Evolutionary conservation across 2,329 filamentous ascomycete genomes (phyloP), one percentile per base, ranked within the genome.

Genomic region (Phyllosticta citriasiana): DNA sequence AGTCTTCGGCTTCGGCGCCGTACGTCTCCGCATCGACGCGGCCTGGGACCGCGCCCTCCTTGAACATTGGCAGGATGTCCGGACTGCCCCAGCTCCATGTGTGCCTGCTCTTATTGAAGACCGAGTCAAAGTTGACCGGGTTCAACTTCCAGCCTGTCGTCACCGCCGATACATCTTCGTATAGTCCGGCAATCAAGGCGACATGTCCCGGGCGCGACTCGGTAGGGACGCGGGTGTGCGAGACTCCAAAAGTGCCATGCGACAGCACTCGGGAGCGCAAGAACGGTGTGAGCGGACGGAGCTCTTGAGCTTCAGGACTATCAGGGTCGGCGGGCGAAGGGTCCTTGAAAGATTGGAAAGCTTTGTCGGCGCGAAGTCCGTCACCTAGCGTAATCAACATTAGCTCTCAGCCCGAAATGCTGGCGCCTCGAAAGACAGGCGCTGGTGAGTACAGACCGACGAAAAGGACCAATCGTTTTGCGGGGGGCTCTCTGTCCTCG

Each of bases 71-170:
- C 66, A 99, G 77, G 69, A 99, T 99, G 75, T 99, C 94, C 1
- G 94, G 94, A 70, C 92, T 97, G 2, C 94, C 94, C 94, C 94
- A 99, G 74, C 92, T 96, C 94, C 94, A 99, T 7, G 95, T 99
- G 76, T 99, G 95, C 54, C 88, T 82, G 71, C 93, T 97, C 64
- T 90, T 85, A 73, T 99, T 99, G 82, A 99, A 99, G 10, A 99
- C 91, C 70, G 93, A 97, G 77, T 99, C 94, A 70, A 99, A 99
- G 71, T 97, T 89, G 70, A 99, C 94, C 0, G 94, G 94, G 72
- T 99, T 99, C 67, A 97, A 78, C 77, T 99, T 97, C 94, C 94
- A 99, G 16, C 94, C 94, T 0, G 95, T 99, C 30, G 89, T 96
- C 22, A 99, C 94, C 2, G 94, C 89, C 35, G 94, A 97, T 1